phyloP scores from a whole-genome alignment of 2,329 filamentous ascomycete species.

The Penicillium rolfsii region DNA sequence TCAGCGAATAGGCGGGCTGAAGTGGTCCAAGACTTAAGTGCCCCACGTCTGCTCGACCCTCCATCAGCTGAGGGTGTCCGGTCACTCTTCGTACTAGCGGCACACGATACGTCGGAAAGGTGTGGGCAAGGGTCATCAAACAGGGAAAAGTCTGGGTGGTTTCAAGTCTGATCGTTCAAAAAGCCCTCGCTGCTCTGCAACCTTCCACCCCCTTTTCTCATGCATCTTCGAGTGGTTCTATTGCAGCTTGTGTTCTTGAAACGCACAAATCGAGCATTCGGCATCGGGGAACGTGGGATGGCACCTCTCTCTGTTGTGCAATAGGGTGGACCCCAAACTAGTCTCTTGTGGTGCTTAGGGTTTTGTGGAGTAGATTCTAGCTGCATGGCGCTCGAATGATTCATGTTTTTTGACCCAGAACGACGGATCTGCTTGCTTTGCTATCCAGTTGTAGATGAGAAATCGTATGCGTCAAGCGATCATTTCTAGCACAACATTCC shows the following conservation, averaged over 20 bases:
- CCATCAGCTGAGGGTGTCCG: slow-evolving; percentile 38
- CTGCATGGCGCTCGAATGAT: slow-evolving; percentile 16
- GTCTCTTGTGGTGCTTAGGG: slow-evolving; percentile 14
- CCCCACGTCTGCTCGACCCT: slow-evolving; percentile 39
- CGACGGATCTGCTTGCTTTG: neutral
- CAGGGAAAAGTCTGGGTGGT: slow-evolving; percentile 8
- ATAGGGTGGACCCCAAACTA: slow-evolving; percentile 9
- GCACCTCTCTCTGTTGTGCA: slow-evolving; percentile 14
- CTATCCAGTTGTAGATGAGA: neutral
- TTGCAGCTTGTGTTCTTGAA: slow-evolving; percentile 8
- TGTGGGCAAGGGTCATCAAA: slow-evolving; percentile 12
- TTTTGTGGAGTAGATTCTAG: slow-evolving; percentile 23
- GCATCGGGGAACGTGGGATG: slow-evolving; percentile 20
- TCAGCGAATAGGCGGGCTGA: slow-evolving; percentile 39
- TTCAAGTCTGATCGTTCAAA: slow-evolving; percentile 8
- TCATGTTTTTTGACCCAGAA: neutral
- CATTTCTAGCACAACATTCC: neutral
- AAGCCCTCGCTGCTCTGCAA: slow-evolving; percentile 7
- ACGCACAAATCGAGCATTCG: slow-evolving; percentile 8
- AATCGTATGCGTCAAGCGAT: neutral
- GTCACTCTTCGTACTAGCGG: slow-evolving; percentile 17
- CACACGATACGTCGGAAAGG: slow-evolving; percentile 24
- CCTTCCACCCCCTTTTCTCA: slow-evolving; percentile 11
- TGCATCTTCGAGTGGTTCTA: slow-evolving; percentile 1
- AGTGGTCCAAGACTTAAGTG: slow-evolving; percentile 35